Evolutionary conservation across 805 yeast genomes (phyloP).

Genomic region (Candida chauliodis): DNA sequence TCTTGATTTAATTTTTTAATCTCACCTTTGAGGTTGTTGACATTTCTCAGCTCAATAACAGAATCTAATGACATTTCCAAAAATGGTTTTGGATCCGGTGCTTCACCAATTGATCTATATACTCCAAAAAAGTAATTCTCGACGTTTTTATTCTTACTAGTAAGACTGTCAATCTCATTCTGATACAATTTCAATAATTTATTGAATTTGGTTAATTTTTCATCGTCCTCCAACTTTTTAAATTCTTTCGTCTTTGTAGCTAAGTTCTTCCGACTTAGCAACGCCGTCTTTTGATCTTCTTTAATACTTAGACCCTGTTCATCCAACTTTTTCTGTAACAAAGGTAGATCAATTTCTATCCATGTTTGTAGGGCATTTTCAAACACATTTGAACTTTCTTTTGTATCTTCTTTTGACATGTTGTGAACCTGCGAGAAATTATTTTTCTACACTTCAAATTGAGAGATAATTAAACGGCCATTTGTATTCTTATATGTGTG

Average conservation of each 20-base stretch:
- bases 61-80: constrained; percentile 68
- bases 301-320: constrained; percentile 69
- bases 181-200: constrained; percentile 76
- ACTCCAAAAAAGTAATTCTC: constrained; percentile 73
- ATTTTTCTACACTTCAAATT: no score
- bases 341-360: constrained; percentile 69
- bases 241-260: constrained; percentile 86
- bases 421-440: no score
- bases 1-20: constrained; percentile 50
- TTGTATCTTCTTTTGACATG: constrained; percentile 3
- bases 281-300: constrained; percentile 63
- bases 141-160: constrained; percentile 69
- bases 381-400: constrained; percentile 21
- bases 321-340: constrained; percentile 71
- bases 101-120: constrained; percentile 76
- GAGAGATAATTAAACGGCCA: not conserved
- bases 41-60: constrained; percentile 52
- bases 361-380: constrained; percentile 67
- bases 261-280: constrained; percentile 67
- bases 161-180: constrained; percentile 78
- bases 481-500: constrained; percentile 1
- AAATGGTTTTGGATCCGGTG: constrained; percentile 89
- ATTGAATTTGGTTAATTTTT: constrained; percentile 63
- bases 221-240: constrained; percentile 64
- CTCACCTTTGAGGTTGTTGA: constrained; percentile 50